A percentile compares a stretch with the other conserved stretches of the same genome.
These are phyloP conservation scores for Rhodotorula taiwanensis DNA, from an alignment of 768 basidiomycete genomes.

Conservation along the genomic window DNA sequence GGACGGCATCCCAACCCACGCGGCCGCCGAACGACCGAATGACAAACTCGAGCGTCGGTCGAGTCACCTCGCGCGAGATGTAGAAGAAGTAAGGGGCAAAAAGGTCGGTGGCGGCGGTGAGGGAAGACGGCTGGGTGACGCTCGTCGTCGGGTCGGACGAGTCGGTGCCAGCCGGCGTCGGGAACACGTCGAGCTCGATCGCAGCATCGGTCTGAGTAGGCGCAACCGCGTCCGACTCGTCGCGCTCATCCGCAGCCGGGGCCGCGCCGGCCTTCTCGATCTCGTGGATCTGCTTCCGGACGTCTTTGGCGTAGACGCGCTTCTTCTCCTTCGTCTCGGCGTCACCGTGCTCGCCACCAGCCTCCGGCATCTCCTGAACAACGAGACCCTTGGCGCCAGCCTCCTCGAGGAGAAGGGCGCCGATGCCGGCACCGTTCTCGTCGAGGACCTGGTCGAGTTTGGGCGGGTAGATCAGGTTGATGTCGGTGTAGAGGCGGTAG, in stretches of 20 bases:
- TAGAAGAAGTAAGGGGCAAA: slow-evolving; percentile 86
- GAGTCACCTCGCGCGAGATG: slow-evolving; percentile 84
- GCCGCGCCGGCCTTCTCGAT: slow-evolving; percentile 26
- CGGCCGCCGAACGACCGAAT: slow-evolving; percentile 85
- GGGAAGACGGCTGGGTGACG: slow-evolving; percentile 40
- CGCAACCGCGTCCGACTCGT: slow-evolving; percentile 35
- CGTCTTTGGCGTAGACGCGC: slow-evolving; percentile 55
- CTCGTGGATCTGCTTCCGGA: slow-evolving; percentile 48
- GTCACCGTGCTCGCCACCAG: slow-evolving; percentile 42
- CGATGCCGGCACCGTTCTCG: slow-evolving; percentile 71
- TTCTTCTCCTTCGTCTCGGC: slow-evolving; percentile 42
- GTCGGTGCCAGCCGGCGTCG: slow-evolving; percentile 43
- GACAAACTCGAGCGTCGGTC: slow-evolving; percentile 87
- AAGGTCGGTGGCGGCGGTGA: slow-evolving; percentile 47
- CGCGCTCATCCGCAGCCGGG: slow-evolving; percentile 29
- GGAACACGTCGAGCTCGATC: slow-evolving; percentile 41
- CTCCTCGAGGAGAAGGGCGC: slow-evolving; percentile 69
- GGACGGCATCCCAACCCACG: slow-evolving; percentile 73
- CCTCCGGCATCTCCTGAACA: slow-evolving; percentile 43
- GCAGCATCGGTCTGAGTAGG: slow-evolving; percentile 41
- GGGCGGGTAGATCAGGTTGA: slow-evolving; percentile 88
- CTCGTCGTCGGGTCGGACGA: slow-evolving; percentile 37
- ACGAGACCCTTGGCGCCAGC: slow-evolving; percentile 40
- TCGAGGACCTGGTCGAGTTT: slow-evolving; percentile 84
- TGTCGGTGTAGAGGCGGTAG: slow-evolving; percentile 97